A percentile compares a stretch with the other conserved stretches of the same genome.
Evolutionary conservation across 2,329 filamentous ascomycete genomes (phyloP).

Genomic region (Pseudogymnoascus sp.): DNA sequence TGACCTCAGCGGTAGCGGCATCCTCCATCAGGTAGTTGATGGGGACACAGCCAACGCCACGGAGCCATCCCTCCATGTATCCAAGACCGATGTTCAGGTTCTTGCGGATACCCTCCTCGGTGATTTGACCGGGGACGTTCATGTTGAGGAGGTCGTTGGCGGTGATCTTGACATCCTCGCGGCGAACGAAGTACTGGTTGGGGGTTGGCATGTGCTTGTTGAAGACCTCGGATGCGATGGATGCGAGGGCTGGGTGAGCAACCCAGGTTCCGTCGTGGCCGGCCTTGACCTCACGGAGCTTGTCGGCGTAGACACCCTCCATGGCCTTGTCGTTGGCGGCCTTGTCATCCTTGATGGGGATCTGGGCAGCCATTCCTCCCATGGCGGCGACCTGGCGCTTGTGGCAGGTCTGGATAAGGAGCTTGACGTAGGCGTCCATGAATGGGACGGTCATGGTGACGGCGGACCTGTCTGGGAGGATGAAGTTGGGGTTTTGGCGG

Average conservation of each 20-base stretch:
- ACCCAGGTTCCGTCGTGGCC: constrained; percentile 98
- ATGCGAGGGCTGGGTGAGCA: constrained; percentile 84
- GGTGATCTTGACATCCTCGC: constrained; percentile 80
- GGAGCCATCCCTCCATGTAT: constrained; percentile 98
- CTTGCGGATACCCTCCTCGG: constrained; percentile 92
- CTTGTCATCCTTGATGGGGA: constrained; percentile 93
- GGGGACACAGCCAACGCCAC: constrained; percentile 88
- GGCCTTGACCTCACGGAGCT: constrained; percentile 88
- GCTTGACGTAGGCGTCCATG: constrained; percentile 95
- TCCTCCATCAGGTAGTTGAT: constrained; percentile 99
- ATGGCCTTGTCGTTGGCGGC: constrained; percentile 89
- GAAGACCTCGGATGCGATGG: constrained; percentile 86
- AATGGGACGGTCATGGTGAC: constrained; percentile 98
- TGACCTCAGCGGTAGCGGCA: constrained; percentile 93
- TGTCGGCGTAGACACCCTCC: constrained; percentile 87
- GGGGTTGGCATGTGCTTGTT: constrained; percentile 98
- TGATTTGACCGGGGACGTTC: constrained; percentile 88
- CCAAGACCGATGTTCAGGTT: constrained; percentile 93
- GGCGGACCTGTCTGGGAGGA: constrained; percentile 80
- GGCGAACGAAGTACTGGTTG: constrained; percentile 86
- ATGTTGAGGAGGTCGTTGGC: constrained; percentile 93
- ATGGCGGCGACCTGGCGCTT: constrained; percentile 95
- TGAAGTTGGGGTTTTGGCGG: constrained; percentile 86
- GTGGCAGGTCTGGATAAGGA: constrained; percentile 97
- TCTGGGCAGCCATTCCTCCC: constrained; percentile 98